Evolutionary conservation across 129 eudicot genomes (phyloP), one percentile per base, ranked within the genome.

Genomic region (Arctium lappa): DNA sequence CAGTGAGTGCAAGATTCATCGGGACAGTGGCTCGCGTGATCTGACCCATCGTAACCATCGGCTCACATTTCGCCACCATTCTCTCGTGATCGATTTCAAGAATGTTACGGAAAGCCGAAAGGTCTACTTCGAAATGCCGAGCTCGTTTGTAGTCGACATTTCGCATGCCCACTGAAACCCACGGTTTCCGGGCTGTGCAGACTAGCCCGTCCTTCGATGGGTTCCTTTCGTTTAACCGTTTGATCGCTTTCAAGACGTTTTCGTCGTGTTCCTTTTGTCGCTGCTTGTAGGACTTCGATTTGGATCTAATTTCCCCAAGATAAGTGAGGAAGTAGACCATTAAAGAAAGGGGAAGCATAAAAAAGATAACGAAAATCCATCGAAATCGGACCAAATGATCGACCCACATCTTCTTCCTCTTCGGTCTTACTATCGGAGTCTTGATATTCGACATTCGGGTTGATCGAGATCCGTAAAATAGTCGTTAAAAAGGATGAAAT

Each of bases 81-180:
- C 87, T 88, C 74, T 89, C 88, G 36, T 73, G 80, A 87, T 94
- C 91, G 42, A 92, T 84, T 37, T 90, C 89, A 12, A 94, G 92
- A 53, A 94, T 76, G 79, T 94, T 92, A 9, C 90, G 60, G 76
- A 92, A 92, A 74, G 84, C 89, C 27, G 96, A 92, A 83, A 94
- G 97, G 85, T 94, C 97, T 73, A 94, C 94, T 76, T 92, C 91
- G 62, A 89, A 92, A 81, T 80, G 97, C 1, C 95, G 88, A 36
- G 96, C 98, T 42, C 97, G 88, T 85, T 94, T 92, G 77, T 94
- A 92, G 86, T 94, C 98, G 72, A 94, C 94, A 62, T 94, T 92
- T 2, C 97, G 89, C 97, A 94, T 92, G 40, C 95, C 98, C n/a
- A 94, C 98, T 11, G 95, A 88, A 38, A 92, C 88, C 91, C 93